Evolutionary conservation across 2,329 filamentous ascomycete species (phyloP).

Genomic region (Phialocephala subalpina): DNA sequence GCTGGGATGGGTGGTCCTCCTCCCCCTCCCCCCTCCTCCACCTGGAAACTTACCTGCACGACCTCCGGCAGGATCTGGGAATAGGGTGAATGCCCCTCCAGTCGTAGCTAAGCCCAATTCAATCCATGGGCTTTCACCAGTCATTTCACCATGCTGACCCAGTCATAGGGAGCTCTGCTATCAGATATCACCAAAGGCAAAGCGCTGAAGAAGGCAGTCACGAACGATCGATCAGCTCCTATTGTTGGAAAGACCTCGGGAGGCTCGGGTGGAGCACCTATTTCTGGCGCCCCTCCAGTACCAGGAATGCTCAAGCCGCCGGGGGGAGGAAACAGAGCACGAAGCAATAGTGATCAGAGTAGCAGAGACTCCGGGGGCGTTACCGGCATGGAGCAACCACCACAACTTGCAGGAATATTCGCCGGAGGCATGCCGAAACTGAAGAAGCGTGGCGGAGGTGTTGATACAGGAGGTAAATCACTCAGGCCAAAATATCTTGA

Average conservation of each 20-base stretch:
- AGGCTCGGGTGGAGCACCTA: constrained; percentile 64
- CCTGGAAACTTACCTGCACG: constrained; percentile 62
- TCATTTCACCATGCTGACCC: constrained; percentile 38
- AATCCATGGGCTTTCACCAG: constrained; percentile 32
- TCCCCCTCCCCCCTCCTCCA: constrained; percentile 71
- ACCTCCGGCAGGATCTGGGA: constrained; percentile 62
- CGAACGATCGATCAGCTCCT: constrained; percentile 92
- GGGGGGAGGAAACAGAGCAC: constrained; percentile 69
- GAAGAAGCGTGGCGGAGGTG: constrained; percentile 82
- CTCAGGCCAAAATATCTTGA: not conserved
- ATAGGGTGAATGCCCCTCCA: constrained; percentile 64
- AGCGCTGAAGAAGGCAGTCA: constrained; percentile 82
- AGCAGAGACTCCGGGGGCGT: constrained; percentile 52
- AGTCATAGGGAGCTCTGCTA: constrained; percentile 78
- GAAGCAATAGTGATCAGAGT: constrained; percentile 84
- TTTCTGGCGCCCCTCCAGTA: constrained; percentile 84
- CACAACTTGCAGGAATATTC: constrained; percentile 88
- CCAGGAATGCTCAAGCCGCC: constrained; percentile 67
- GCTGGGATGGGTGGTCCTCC: constrained; percentile 62
- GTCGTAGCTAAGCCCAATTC: constrained; percentile 33
- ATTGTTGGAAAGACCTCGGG: constrained; percentile 64
- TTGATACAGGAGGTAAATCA: constrained; percentile 72
- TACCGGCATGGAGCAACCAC: constrained; percentile 64
- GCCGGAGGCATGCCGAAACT: constrained; percentile 96
- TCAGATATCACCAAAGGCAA: constrained; percentile 87